Evolutionary conservation across 805 yeast genomes (phyloP), one percentile per base, ranked within the genome.

Genomic region (Ogataea minuta): DNA sequence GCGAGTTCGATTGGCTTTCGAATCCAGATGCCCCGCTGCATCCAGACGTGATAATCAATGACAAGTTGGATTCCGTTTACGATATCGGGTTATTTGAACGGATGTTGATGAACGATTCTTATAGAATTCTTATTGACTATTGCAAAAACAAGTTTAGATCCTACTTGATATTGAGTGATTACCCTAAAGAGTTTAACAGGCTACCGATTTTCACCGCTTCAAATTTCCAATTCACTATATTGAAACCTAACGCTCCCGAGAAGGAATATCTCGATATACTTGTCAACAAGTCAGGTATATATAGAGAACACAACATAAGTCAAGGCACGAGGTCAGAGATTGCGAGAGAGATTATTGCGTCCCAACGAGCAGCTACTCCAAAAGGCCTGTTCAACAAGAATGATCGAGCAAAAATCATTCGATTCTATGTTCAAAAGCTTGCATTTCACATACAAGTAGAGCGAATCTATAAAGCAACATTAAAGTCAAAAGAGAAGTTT

Each of bases 401-500:
- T 36, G 74, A 68, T 32, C 59, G 78, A 32, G 64, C 71, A 0
- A 32, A 44, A 11, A 72, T 81, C 20, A 72, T 82, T 11, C 43
- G 62, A 17, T 57, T 56, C 8, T 83, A 77, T 53, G 61, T 81
- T 21, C 64, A 61, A 14, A 69, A 63, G 31, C 50, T 82, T 33
- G 84, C 85, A 11, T 71, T 77, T 37, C 70, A 74, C 40, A 76
- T 81, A 11, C 90, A 83, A 59, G 75, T 80, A n/a, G 76, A 75
- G 9, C 61, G 90, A 34, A 73, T 83, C 9, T 81, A 72, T 57
- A 74, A 72, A 49, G 81, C 79, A 2, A 56, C 68, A 16, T 39
- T 70, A 31, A 52, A 46, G 32, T 42, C 59, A 2, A 58, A 54
- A 43, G 50, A 40, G 29, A 41, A 36, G 13, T 31, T n/a, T 25